Evolutionary conservation across 1,139 yeast species (phyloP), one percentile per base, ranked within the genome.

Genomic region (Lipomyces yarrowii): DNA sequence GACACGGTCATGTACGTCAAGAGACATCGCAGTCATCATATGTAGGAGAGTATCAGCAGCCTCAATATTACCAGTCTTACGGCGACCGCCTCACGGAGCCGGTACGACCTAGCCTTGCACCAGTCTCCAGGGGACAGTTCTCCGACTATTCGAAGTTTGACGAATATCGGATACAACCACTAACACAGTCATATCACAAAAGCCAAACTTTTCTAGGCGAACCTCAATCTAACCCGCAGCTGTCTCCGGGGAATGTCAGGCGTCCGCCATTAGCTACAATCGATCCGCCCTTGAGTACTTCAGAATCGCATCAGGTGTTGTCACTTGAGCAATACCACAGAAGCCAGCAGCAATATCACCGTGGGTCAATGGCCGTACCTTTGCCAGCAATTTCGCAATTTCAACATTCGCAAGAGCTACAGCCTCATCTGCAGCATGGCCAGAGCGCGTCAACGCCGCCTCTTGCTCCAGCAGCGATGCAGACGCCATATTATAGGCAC

Each of bases 301-400:
- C 48, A 15, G 23, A 21, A 32, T 23, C n/a, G 8, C 52, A 57
- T 13, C 33, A 26, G n/a, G 26, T 32, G 30, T 6, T 42, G 21
- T 42, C 48, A 8, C 48, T 42, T 4, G 48, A 42, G 3, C 48
- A 42, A 42, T 42, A 42, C 21, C 48, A 42, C 48, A 42, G 23
- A 42, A 42, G 48, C 23, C 60, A 42, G 13, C 55, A 46, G 13
- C 42, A 32, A 37, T 57, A 46, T 37, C 55, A 57, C 13, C 54
- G 33, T 8, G 33, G 18, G 23, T 52, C 59, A 11, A n/a, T 42
- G 26, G 35, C 42, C 26, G 3, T 23, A 30, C 23, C 51, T n/a
- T 42, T 21, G 3, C 48, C 48, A 1, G 48, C 21, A 21, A 8
- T 46, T 18, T 54, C 37, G 35, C 57, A 54, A 21, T 18, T 18